A percentile compares a stretch with the other conserved stretches of the same genome.
These are phyloP conservation scores for Xylariaceae sp. DNA, from an alignment of 2,329 filamentous ascomycete genomes.

Conservation along the genomic window DNA sequence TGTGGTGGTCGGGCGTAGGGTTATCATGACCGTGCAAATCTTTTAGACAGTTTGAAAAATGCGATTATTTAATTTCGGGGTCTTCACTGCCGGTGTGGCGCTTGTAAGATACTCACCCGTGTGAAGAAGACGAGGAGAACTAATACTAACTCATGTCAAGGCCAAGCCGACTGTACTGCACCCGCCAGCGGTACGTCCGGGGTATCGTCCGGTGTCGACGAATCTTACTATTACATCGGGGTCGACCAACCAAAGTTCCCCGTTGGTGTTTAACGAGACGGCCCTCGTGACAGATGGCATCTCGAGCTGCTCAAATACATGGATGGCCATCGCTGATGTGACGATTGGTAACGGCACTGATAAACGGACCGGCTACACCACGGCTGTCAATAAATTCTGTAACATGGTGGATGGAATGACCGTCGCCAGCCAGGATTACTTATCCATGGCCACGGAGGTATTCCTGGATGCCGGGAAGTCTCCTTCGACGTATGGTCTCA, in stretches of 20 bases:
- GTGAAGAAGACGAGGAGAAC: neutral
- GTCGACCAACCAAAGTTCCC: conserved; percentile 8
- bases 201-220: conserved; percentile 4
- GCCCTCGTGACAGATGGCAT: conserved; percentile 22
- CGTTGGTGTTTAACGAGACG: conserved; percentile 5
- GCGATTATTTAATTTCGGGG: conserved; percentile 3
- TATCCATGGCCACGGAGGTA: conserved; percentile 30
- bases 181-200: conserved; percentile 1
- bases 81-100: conserved; percentile 3
- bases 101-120: conserved; percentile 10
- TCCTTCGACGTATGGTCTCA: conserved; percentile 23
- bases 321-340: conserved; percentile 28
- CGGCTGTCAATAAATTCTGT: conserved; percentile 28
- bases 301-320: conserved; percentile 25
- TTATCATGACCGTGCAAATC: neutral
- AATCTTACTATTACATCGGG: conserved; percentile 7
- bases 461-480: conserved; percentile 25
- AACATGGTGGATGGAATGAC: conserved; percentile 20
- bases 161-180: conserved; percentile 10
- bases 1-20: neutral
- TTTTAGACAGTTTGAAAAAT: conserved; percentile 4
- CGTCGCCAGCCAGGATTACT: conserved; percentile 23
- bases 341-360: conserved; percentile 26
- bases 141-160: conserved; percentile 14
- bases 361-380: conserved; percentile 24